Conservation (phyloP, 768 basidiomycete species). For the Xanthoconium stramineum region DNA sequence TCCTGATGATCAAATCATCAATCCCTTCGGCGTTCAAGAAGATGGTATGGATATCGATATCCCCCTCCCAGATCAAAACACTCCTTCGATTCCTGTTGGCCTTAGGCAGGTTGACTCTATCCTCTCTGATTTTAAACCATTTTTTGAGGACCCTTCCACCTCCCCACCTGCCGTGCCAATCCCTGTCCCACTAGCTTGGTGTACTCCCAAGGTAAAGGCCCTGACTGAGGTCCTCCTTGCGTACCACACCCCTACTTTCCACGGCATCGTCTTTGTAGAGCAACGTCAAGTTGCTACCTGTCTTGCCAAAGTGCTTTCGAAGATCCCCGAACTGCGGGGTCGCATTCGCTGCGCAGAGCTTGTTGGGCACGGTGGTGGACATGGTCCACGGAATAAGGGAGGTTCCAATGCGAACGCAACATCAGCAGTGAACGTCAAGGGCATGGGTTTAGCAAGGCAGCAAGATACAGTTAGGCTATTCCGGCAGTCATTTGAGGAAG, state of each 20-base stretch:
- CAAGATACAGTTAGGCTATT: constrained; percentile 64
- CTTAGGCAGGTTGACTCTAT: constrained; percentile 47
- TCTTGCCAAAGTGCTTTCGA: constrained; percentile 61
- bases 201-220: constrained; percentile 65
- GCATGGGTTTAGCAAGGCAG: constrained; percentile 52
- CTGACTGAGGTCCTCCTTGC: constrained; percentile 60
- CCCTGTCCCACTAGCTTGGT: constrained; percentile 55
- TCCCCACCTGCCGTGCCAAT: constrained; percentile 35
- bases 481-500: constrained; percentile 60
- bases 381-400: constrained; percentile 23
- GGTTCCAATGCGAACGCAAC: constrained; percentile 12
- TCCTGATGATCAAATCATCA: constrained; percentile 15
- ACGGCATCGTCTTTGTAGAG: constrained; percentile 84
- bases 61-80: constrained; percentile 12
- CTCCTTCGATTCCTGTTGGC: constrained; percentile 35
- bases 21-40: constrained; percentile 16
- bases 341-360: constrained; percentile 61
- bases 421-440: constrained; percentile 39
- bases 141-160: constrained; percentile 33
- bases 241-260: constrained; percentile 56
- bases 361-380: constrained; percentile 62
- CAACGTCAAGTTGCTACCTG: constrained; percentile 77
- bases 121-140: constrained; percentile 42
- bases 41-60: constrained; percentile 30
- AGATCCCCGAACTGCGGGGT: constrained; percentile 53